A percentile compares a stretch with the other conserved stretches of the same genome.
phyloP scores from a whole-genome alignment of 306 rosid genomes.

The Lathyrus sativus region DNA sequence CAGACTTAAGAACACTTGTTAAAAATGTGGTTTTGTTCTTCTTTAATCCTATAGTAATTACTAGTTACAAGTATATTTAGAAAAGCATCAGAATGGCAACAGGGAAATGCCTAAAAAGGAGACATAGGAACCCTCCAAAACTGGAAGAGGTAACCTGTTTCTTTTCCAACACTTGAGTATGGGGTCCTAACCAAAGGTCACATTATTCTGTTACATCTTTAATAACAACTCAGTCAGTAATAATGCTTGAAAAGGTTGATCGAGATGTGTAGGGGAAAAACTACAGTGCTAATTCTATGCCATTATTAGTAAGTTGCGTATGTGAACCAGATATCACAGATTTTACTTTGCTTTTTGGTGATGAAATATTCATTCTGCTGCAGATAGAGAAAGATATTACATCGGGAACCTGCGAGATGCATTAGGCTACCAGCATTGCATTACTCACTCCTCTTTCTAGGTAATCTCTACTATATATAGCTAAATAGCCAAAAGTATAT shows the following conservation, averaged over 20 bases:
- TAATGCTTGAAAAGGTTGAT: conserved; percentile 38
- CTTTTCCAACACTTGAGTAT: neutral
- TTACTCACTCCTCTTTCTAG: conserved; percentile 21
- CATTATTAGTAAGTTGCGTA: conserved; percentile 47
- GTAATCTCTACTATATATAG: no score
- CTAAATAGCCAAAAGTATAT: neutral
- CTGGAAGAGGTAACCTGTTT: conserved; percentile 10
- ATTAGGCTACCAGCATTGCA: conserved; percentile 6
- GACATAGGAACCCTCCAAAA: conserved; percentile 34
- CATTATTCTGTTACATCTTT: conserved; percentile 35
- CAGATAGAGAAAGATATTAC: conserved; percentile 7
- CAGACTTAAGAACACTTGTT: no score
- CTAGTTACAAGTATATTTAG: conserved; percentile 10
- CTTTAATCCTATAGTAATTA: no score
- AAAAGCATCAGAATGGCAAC: neutral
- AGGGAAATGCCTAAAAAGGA: neutral
- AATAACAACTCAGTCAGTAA: conserved; percentile 35
- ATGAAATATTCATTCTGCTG: conserved; percentile 37
- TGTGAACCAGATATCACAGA: conserved; percentile 43
- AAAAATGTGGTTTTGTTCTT: no score
- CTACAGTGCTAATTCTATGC: conserved; percentile 38
- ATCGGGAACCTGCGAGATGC: conserved; percentile 47
- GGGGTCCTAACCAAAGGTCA: conserved; percentile 29
- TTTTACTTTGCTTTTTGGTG: conserved; percentile 34
- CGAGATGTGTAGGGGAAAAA: conserved; percentile 25